Evolutionary conservation across 1,284 basidiomycete genomes (phyloP).

Genomic region (Abortiporus biennis): DNA sequence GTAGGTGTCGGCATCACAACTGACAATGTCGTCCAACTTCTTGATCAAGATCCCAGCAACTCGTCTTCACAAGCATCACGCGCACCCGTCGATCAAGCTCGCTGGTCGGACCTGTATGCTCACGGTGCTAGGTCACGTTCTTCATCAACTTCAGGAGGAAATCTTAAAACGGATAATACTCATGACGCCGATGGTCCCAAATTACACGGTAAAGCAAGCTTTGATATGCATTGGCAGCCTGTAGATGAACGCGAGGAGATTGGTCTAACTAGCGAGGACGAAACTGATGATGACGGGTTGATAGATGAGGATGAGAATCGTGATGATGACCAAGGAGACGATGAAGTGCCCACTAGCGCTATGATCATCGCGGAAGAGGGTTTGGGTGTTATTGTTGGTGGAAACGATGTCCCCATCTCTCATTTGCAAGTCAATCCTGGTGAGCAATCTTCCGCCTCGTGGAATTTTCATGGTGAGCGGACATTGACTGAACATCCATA

Average conservation of each 20-base stretch:
- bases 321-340: constrained; percentile 42
- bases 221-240: constrained; percentile 67
- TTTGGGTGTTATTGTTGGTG: constrained; percentile 71
- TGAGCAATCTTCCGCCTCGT: constrained; percentile 28
- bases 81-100: constrained; percentile 45
- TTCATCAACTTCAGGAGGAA: constrained; percentile 57
- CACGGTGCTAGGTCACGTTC: constrained; percentile 58
- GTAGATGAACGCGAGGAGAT: constrained; percentile 70
- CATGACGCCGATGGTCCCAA: constrained; percentile 33
- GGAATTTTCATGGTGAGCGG: neutral
- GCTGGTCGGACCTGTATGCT: constrained; percentile 66
- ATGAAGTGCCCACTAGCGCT: constrained; percentile 69
- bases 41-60: constrained; percentile 41
- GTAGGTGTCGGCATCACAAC: constrained; percentile 52
- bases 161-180: constrained; percentile 35
- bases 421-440: constrained; percentile 65
- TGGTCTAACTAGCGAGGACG: constrained; percentile 62
- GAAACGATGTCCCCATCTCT: constrained; percentile 51
- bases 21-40: constrained; percentile 55
- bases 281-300: constrained; percentile 59
- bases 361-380: constrained; percentile 77
- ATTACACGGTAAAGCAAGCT: constrained; percentile 58
- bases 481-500: constrained; percentile 24
- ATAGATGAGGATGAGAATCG: constrained; percentile 42
- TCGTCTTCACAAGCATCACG: constrained; percentile 37